Base-by-base conservation (phyloP, 129 eudicot genomes). In the Lactuca sativa region DNA sequence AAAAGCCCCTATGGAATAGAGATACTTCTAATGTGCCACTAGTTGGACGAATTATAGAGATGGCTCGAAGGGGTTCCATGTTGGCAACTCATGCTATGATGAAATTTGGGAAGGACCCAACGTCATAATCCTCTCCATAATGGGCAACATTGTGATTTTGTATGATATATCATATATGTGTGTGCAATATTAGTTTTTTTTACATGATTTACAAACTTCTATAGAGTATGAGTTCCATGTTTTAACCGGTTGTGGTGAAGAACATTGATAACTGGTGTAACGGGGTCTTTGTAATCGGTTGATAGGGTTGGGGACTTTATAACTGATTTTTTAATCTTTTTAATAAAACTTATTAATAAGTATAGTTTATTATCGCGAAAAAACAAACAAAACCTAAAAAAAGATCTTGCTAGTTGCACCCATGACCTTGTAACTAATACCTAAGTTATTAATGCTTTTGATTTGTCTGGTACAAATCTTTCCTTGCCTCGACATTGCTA, bases 41-140 rank as follows among this genome's bases (percentile, higher is more conserved):
- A 43, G 79, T 87, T 66, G 97, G 97, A n/a, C 72, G 77, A 57
- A 49, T 84, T 9, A 38, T 77, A 4, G 91, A 82, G 71, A 56
- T 78, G 61, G 43, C 83, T 66, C 80, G 88, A 38, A 71, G 97
- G 77, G 95, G 75, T 11, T 82, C 91, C 17, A 90, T 90, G 97
- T 54, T 90, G 13, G 86, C 82, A 33, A 90, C 95, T 71, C 97
- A 87, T 79, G 89, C 89, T 72, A 6, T 90, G 81, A 87, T 90
- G 97, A 74, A 89, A 79, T 90, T 90, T 72, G 95, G 97, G 52
- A 90, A 90, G 80, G 97, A 87, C 67, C 90, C 88, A 44, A 61
- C 68, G 53, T 1, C 59, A 33, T 82, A 68, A 69, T 25, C 12
- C 32, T 65, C 51, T 59, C 15, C 17, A 25, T 3, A 68, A 69